These are phyloP conservation scores for Globisporangium acanthophoron DNA, from an alignment of 352 stramenopile species.

Conservation along the genomic window DNA sequence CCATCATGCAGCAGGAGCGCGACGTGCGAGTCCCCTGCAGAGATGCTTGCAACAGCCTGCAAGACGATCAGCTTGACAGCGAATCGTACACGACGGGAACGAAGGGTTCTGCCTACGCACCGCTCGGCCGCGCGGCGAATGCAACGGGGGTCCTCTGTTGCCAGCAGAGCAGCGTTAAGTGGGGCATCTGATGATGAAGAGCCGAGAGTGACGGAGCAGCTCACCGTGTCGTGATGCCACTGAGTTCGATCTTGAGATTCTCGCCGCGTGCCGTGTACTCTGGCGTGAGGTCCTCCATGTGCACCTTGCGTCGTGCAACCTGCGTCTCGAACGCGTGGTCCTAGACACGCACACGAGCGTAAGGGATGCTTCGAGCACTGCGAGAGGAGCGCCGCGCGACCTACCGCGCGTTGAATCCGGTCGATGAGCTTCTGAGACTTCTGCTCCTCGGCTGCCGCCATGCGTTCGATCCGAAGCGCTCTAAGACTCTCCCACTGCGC, in stretches of 20 bases:
- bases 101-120: slow-evolving; percentile 15
- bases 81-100: too few relatives aligned
- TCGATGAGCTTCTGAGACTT: slow-evolving; percentile 26
- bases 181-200: neutral
- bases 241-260: slow-evolving; percentile 60
- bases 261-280: slow-evolving; percentile 55
- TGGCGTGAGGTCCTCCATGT: slow-evolving; percentile 49
- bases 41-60: slow-evolving; percentile 60
- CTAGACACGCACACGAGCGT: slow-evolving; percentile 14
- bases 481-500: slow-evolving; percentile 46
- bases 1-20: slow-evolving; percentile 78
- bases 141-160: slow-evolving; percentile 45
- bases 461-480: slow-evolving; percentile 24
- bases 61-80: neutral
- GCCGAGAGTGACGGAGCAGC: neutral
- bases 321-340: slow-evolving; percentile 45
- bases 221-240: slow-evolving; percentile 75
- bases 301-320: slow-evolving; percentile 39
- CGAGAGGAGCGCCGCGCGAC: neutral
- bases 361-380: neutral
- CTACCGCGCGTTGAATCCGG: slow-evolving; percentile 27
- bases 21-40: slow-evolving; percentile 78
- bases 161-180: neutral
- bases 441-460: slow-evolving; percentile 23
- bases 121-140: slow-evolving; percentile 49